phyloP scores from a whole-genome alignment of 2,329 filamentous ascomycete genomes.

The Ustilaginoidea virens region DNA sequence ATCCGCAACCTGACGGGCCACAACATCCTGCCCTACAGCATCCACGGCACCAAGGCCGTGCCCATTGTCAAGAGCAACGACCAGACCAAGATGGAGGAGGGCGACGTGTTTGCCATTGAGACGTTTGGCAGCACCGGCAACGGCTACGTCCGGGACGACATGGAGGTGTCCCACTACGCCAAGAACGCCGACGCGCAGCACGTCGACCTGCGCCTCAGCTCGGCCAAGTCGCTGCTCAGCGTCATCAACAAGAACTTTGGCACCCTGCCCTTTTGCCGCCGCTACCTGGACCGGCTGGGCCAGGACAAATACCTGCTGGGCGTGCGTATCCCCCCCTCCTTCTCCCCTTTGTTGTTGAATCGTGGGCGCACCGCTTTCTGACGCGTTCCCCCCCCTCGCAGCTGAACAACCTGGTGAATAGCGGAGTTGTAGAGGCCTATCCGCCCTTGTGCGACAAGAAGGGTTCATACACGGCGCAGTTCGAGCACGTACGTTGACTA shows the following conservation, averaged over 20 bases:
- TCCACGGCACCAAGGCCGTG: slow-evolving; percentile 85
- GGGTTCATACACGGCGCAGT: slow-evolving; percentile 89
- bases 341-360: too few species aligned
- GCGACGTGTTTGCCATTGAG: slow-evolving; percentile 88
- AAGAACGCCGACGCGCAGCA: slow-evolving; percentile 57
- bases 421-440: slow-evolving; percentile 78
- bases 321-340: slow-evolving; percentile 44
- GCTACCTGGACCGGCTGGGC: slow-evolving; percentile 83
- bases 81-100: slow-evolving; percentile 94
- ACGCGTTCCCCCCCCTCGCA: too few species aligned
- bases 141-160: slow-evolving; percentile 74
- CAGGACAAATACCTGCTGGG: slow-evolving; percentile 90
- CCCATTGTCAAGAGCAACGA: slow-evolving; percentile 84
- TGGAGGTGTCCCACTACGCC: slow-evolving; percentile 83
- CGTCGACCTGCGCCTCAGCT: slow-evolving; percentile 60
- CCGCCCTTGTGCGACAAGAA: slow-evolving; percentile 82
- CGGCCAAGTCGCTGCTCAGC: slow-evolving; percentile 71
- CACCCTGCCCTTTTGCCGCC: slow-evolving; percentile 77
- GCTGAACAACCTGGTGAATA: slow-evolving; percentile 74
- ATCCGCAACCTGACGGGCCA: slow-evolving; percentile 83
- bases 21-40: slow-evolving; percentile 77
- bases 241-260: slow-evolving; percentile 96
- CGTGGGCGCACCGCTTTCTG: too few species aligned
- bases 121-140: slow-evolving; percentile 91
- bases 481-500: slow-evolving; percentile 62